Evolutionary conservation across 2,329 filamentous ascomycete species (phyloP), one percentile per base, ranked within the genome.

Genomic region (Pseudogymnoascus sp.): DNA sequence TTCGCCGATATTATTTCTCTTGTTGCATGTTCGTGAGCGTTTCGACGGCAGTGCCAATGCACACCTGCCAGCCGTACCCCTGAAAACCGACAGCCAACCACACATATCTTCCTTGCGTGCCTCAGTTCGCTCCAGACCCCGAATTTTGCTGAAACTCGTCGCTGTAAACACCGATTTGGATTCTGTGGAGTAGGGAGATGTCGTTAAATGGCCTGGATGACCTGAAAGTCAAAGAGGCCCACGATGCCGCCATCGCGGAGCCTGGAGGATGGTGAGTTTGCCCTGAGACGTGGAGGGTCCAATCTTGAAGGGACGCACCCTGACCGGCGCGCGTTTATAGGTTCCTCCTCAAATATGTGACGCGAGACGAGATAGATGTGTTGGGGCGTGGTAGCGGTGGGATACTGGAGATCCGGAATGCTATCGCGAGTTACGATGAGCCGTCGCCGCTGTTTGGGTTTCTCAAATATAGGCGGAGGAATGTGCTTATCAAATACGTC

Each of bases 161-260:
- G 41, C 6, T 65, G 43, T 8, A 65, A 64, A 59, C 47, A 11
- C 61, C 37, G 0, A 54, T 18, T 37, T 66, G 62, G 14, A 67
- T 60, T 39, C 14, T 22, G 33, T 47, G 35, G 38, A 54, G 60
- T 59, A 64, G 61, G 68, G 73, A 74, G 68, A 97, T 97, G 93
- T 97, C 93, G 80, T 82, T 97, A 76, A 96, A 96, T 86, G 94
- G 94, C 67, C 82, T 97, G 77, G 92, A 97, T 78, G 83, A 86
- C 77, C 79, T 83, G 68, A 83, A 85, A 72, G 83, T 99, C 76
- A 84, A 86, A 76, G 90, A 95, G 77, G 92, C 92, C 70, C 87
- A 96, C 76, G 88, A 92, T 72, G 79, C 84, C 69, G 89, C 90
- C 61, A 79, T 87, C 69, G 83, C 84, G 63, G 94, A 97, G 76